These are phyloP conservation scores for Austroboletus festivus DNA, from an alignment of 768 basidiomycete genomes.

Conservation along the genomic window DNA sequence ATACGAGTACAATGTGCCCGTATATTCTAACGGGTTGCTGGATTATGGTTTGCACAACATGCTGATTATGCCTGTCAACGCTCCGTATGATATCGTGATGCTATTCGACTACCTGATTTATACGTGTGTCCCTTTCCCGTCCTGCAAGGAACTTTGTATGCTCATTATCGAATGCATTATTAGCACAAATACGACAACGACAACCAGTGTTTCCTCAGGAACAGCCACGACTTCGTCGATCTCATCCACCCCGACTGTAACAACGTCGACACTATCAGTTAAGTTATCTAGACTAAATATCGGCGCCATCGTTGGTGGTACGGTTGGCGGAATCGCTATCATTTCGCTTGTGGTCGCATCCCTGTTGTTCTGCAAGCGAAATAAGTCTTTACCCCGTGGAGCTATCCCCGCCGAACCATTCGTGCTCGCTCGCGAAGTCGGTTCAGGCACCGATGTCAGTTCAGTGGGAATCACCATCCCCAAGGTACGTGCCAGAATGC, in stretches of 20 bases:
- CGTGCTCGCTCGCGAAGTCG: not conserved
- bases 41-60: slow-evolving; percentile 4
- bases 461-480: too few relatives aligned
- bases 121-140: not conserved
- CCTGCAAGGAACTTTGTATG: not conserved
- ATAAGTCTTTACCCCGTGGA: not conserved
- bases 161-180: too few relatives aligned
- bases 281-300: not conserved
- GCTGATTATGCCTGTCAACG: slow-evolving; percentile 3
- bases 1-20: slow-evolving; percentile 14
- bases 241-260: too few relatives aligned
- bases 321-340: not conserved
- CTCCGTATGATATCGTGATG: slow-evolving; percentile 1
- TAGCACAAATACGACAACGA: slow-evolving; percentile 6
- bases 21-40: slow-evolving; percentile 10
- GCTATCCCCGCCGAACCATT: slow-evolving; percentile 8
- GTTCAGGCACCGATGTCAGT: too few relatives aligned
- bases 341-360: not conserved
- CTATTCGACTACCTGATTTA: slow-evolving; percentile 21
- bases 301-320: not conserved
- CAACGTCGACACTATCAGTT: not conserved
- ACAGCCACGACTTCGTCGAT: not conserved
- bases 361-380: slow-evolving; percentile 7
- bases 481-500: too few relatives aligned
- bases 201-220: not conserved